phyloP scores from a whole-genome alignment of 2,329 filamentous ascomycete genomes.

The Cercospora beticola region DNA sequence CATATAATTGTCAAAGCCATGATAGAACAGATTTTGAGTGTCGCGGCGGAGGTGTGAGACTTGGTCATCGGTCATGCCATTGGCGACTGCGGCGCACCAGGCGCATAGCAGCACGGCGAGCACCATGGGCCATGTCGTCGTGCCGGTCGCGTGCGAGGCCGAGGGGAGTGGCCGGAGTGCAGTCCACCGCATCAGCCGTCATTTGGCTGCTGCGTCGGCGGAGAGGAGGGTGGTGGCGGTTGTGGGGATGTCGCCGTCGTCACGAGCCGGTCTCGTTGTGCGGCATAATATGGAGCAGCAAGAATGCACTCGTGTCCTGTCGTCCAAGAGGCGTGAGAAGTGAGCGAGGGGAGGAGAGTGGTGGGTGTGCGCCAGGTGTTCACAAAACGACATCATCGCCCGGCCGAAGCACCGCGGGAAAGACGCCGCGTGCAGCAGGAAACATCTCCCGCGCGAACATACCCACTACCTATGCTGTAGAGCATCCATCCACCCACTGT shows the following conservation, averaged over 20 bases:
- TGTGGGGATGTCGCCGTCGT: not conserved
- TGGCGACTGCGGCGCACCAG: conserved; percentile 37
- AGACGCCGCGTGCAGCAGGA: not conserved
- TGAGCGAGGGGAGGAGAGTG: not conserved
- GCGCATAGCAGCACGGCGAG: conserved; percentile 35
- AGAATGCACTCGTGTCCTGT: not conserved
- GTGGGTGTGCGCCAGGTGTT: not conserved
- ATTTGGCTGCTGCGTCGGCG: not conserved
- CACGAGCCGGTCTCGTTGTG: not conserved
- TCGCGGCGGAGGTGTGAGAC: conserved; percentile 46
- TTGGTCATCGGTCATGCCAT: conserved; percentile 49
- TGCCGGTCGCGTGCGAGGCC: conserved; percentile 16
- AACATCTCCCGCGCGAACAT: not conserved
- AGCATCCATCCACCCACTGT: not conserved
- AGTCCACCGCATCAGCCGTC: conserved; percentile 29
- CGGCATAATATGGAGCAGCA: not conserved
- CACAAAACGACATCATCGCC: conserved; percentile 1
- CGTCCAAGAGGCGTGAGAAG: not conserved
- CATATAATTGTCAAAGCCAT: conserved; percentile 96
- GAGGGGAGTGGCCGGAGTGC: conserved; percentile 24
- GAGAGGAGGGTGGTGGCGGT: not conserved
- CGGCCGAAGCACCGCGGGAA: not conserved
- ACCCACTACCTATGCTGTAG: not conserved
- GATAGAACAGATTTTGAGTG: conserved; percentile 79
- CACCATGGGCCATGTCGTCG: conserved; percentile 37